Conservation (phyloP, 2,329 filamentous ascomycete species). For the Endothia cerciana region DNA sequence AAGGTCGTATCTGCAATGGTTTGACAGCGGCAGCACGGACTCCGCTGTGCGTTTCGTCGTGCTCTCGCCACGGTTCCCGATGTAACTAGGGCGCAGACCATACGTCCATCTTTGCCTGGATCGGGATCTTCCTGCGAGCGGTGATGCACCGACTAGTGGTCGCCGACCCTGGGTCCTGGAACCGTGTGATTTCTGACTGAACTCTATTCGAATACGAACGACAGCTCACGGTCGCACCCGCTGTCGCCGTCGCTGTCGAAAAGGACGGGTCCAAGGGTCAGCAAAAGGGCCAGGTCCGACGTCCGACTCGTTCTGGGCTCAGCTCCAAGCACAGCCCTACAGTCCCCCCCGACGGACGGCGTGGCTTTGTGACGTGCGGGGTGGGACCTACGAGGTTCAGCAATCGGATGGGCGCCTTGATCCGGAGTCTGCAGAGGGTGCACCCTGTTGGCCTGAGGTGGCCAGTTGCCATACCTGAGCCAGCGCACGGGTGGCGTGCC, state of each 20-base stretch:
- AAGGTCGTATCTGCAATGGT: background rate
- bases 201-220: constrained; percentile 14
- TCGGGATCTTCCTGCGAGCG: background rate
- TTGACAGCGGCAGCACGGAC: constrained; percentile 5
- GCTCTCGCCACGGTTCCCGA: background rate
- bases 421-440: background rate
- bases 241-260: too few species aligned
- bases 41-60: background rate
- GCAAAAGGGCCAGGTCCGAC: too few species aligned
- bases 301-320: background rate
- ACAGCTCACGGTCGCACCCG: constrained; percentile 8
- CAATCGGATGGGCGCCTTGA: too few species aligned
- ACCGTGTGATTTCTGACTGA: constrained; percentile 20
- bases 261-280: too few species aligned
- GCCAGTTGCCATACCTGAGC: background rate
- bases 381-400: background rate
- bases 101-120: constrained; percentile 1
- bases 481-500: too few species aligned
- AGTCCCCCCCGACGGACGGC: too few species aligned
- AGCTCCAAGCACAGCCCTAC: too few species aligned
- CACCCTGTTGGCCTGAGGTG: background rate
- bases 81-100: background rate
- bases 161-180: background rate
- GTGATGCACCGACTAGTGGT: background rate
- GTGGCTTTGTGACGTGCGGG: background rate